Conservation (phyloP, 306 rosid genomes). For the Cicer cuneatum region DNA sequence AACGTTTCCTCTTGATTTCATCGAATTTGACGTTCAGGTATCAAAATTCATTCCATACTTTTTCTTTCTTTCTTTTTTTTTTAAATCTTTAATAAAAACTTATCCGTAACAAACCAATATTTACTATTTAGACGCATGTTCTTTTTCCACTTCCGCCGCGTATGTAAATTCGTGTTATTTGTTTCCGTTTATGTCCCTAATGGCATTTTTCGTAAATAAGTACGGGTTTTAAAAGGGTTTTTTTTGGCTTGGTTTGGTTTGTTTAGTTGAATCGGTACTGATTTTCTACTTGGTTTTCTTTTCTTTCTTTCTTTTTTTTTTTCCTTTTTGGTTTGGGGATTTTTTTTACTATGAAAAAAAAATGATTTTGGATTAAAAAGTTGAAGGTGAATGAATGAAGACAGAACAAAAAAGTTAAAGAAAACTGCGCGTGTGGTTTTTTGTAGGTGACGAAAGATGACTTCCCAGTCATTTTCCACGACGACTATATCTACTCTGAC, state of each 20-base stretch:
- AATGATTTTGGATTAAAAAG: conserved; percentile 43
- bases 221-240: neutral
- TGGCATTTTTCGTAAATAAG: conserved; percentile 28
- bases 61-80: neutral
- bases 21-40: conserved; percentile 92
- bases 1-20: conserved; percentile 61
- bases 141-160: conserved; percentile 18
- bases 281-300: conserved; percentile 25
- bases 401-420: conserved; percentile 46
- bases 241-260: neutral
- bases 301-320: neutral
- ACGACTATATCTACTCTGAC: conserved; percentile 56
- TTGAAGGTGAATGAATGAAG: conserved; percentile 37
- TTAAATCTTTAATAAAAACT: neutral
- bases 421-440: conserved; percentile 52
- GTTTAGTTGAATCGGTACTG: conserved; percentile 34
- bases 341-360: neutral
- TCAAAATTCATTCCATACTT: neutral
- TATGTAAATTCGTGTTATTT: neutral
- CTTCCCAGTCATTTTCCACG: conserved; percentile 87
- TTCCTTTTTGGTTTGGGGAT: conserved; percentile 2
- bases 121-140: neutral
- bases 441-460: conserved; percentile 86
- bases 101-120: neutral
- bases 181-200: conserved; percentile 8